Conservation (phyloP, 352 stramenopile genomes). For the Pythium sp. region DNA sequence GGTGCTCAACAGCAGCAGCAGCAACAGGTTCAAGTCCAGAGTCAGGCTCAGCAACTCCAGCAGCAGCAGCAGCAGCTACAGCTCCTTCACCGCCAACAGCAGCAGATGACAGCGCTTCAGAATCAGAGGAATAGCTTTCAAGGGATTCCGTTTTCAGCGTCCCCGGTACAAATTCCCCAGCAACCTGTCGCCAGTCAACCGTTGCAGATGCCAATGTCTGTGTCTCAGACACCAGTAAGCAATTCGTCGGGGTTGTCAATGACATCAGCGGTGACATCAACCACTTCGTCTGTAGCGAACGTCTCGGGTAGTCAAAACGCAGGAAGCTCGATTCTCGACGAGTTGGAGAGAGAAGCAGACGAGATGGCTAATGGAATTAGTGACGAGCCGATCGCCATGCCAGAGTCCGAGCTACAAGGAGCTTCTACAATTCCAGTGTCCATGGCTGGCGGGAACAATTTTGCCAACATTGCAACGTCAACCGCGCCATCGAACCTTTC, state of each 20-base stretch:
- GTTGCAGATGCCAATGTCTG: slow-evolving; percentile 54
- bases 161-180: slow-evolving; percentile 32
- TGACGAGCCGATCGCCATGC: slow-evolving; percentile 82
- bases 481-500: slow-evolving; percentile 26
- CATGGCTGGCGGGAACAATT: slow-evolving; percentile 11
- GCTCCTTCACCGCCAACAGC: slow-evolving; percentile 56
- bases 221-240: slow-evolving; percentile 33
- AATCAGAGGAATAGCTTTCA: slow-evolving; percentile 57
- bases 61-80: slow-evolving; percentile 54
- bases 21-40: slow-evolving; percentile 23
- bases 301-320: slow-evolving; percentile 23
- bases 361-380: slow-evolving; percentile 85
- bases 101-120: slow-evolving; percentile 76
- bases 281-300: slow-evolving; percentile 17
- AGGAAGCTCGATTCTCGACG: slow-evolving; percentile 79
- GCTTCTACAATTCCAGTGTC: slow-evolving; percentile 15
- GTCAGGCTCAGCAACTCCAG: slow-evolving; percentile 42
- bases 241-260: slow-evolving; percentile 17
- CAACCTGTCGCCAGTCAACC: slow-evolving; percentile 35
- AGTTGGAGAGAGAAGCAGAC: slow-evolving; percentile 80
- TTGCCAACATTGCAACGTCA: slow-evolving; percentile 26
- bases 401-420: slow-evolving; percentile 69
- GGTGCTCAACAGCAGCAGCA: slow-evolving; percentile 25
- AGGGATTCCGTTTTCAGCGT: slow-evolving; percentile 53
- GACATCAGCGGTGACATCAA: slow-evolving; percentile 20